Evolutionary conservation across 768 basidiomycete species (phyloP), one percentile per base, ranked within the genome.

Genomic region (Daedaleopsis sinensis): DNA sequence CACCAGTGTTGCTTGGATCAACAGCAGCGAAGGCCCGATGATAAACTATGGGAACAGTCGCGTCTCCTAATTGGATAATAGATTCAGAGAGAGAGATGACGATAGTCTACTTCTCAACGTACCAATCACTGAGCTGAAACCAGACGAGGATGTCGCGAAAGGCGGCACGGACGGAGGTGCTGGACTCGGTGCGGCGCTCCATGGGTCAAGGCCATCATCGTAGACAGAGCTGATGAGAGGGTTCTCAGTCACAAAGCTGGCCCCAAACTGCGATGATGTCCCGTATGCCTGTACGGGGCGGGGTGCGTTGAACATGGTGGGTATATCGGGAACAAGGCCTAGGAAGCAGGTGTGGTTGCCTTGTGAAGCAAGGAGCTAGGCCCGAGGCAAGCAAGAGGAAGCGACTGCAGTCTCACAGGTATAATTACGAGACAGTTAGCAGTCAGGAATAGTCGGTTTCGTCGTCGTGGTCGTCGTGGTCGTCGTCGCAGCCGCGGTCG

Each of bases 221-320:
- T 91, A 92, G 12, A 84, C 85, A 3, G 90, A 91, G 68, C 75
- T 81, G 5, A 73, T 70, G 19, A 93, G 80, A 2, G 91, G 91
- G 69, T 93, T 86, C 66, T 91, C 88, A 2, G 62, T 64, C 66
- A 91, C 88, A 71, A 86, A 90, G 73, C 88, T 91, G 35, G 61
- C 68, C 16, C 88, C 88, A 62, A 92, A 82, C 43, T 79, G 78
- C 2, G 88, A 79, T 19, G 80, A 79, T 38, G 80, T 77, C 51
- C 80, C 79, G 68, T 93, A 91, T 62, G 88, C 79, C 67, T 89
- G 90, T 24, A 81, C 84, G 44, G 87, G 85, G 53, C 92, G 83
- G 56, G 91, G 91, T 53, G 90, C 83, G 79, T 94, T 93, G 80
- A 94, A 94, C 91, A 94, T 94, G 55, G 32, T 47, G 24, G 11